Evolutionary conservation across 495 filamentous ascomycete genomes (phyloP).

Genomic region (Evernia prunastri): DNA sequence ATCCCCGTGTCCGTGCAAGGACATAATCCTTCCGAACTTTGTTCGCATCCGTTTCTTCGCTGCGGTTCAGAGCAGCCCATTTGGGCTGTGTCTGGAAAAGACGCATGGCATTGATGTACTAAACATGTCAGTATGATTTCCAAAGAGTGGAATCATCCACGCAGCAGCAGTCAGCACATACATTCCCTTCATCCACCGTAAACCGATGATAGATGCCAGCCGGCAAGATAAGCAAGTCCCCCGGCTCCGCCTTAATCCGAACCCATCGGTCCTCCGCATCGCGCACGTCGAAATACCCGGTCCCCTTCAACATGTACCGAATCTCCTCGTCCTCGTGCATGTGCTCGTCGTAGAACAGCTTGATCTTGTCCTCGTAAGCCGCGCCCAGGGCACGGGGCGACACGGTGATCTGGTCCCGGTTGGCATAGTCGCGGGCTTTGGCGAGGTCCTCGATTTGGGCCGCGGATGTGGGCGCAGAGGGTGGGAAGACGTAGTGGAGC

Average conservation of each 20-base stretch:
- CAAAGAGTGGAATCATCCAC: constrained; percentile 1
- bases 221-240: constrained; percentile 73
- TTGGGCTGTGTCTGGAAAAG: constrained; percentile 96
- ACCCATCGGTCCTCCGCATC: constrained; percentile 68
- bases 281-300: constrained; percentile 88
- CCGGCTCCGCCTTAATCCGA: constrained; percentile 64
- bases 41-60: constrained; percentile 68
- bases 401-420: constrained; percentile 86
- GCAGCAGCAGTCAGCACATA: constrained; percentile 44
- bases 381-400: constrained; percentile 78
- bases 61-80: constrained; percentile 87
- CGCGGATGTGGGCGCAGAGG: constrained; percentile 34
- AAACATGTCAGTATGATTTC: neutral
- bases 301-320: constrained; percentile 78
- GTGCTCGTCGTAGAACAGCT: constrained; percentile 87
- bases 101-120: constrained; percentile 93
- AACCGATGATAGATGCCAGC: constrained; percentile 95
- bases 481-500: constrained; percentile 60
- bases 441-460: constrained; percentile 65
- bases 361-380: constrained; percentile 75
- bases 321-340: constrained; percentile 98
- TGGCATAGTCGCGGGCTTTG: constrained; percentile 70
- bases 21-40: constrained; percentile 50
- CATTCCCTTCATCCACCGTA: constrained; percentile 81
- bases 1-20: neutral